phyloP scores from a whole-genome alignment of 2,329 filamentous ascomycete species.

The Alternaria sp. region DNA sequence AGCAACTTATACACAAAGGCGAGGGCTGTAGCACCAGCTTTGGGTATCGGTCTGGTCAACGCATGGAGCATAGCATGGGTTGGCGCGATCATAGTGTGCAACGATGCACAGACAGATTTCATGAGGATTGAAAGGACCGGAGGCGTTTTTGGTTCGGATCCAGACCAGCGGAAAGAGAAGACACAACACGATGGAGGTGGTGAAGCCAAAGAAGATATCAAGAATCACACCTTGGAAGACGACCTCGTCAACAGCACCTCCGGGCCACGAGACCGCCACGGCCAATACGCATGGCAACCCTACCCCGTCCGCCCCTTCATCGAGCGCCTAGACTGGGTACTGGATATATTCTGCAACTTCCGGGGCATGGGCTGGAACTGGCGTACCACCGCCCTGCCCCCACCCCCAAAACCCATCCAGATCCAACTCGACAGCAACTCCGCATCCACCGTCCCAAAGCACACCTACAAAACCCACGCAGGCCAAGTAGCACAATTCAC shows the following conservation, averaged over 20 bases:
- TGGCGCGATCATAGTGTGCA: constrained; percentile 60
- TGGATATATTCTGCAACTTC: constrained; percentile 64
- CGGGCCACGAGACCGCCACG: constrained; percentile 40
- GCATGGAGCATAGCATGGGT: constrained; percentile 63
- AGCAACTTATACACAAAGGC: constrained; percentile 55
- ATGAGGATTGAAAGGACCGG: constrained; percentile 59
- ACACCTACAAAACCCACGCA: constrained; percentile 28
- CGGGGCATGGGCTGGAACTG: constrained; percentile 68
- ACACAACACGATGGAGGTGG: neutral
- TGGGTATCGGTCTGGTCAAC: constrained; percentile 62
- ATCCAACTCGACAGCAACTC: constrained; percentile 44
- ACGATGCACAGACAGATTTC: constrained; percentile 63
- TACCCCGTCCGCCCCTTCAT: constrained; percentile 56
- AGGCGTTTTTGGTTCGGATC: constrained; percentile 25
- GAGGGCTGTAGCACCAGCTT: constrained; percentile 59
- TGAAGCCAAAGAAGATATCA: neutral
- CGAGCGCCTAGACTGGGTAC: constrained; percentile 64
- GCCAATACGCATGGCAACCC: constrained; percentile 59
- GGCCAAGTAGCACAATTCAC: constrained; percentile 49
- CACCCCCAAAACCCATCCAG: constrained; percentile 51
- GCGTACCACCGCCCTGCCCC: constrained; percentile 57
- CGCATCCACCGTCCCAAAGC: constrained; percentile 15
- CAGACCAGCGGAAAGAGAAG: constrained; percentile 1
- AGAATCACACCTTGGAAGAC: neutral
- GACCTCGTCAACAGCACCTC: constrained; percentile 21